phyloP scores from a whole-genome alignment of 2,329 filamentous ascomycete species.

The Ceratocystis albifundus region DNA sequence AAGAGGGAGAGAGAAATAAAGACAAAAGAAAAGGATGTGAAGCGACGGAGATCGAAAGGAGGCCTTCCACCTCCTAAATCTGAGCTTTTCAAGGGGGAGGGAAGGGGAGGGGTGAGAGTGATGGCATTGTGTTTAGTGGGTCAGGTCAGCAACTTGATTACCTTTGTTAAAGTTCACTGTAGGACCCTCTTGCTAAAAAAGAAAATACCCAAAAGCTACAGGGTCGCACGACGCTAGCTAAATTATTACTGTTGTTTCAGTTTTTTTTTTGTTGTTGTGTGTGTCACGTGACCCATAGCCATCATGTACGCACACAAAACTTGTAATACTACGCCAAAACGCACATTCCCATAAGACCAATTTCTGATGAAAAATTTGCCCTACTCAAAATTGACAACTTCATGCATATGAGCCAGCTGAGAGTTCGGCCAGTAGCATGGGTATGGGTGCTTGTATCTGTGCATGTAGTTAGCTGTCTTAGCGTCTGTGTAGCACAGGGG shows the following conservation, averaged over 20 bases:
- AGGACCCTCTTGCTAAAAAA: not conserved
- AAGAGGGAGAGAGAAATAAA: not conserved
- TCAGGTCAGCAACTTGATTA: not conserved
- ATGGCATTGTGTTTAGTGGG: not conserved
- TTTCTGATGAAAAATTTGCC: not conserved
- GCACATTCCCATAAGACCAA: not conserved
- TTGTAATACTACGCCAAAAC: not conserved
- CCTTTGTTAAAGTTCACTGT: not conserved
- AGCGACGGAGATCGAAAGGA: conserved; percentile 7
- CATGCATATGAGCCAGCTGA: not conserved
- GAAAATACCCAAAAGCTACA: not conserved
- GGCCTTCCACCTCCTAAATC: conserved; percentile 4
- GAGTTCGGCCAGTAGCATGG: too few species aligned
- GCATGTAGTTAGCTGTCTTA: not conserved
- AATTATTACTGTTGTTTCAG: not conserved
- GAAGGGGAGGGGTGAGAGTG: too few species aligned
- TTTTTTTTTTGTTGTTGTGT: not conserved
- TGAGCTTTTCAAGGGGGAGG: not conserved
- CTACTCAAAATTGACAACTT: not conserved
- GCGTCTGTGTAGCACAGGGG: not conserved
- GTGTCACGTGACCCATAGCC: not conserved
- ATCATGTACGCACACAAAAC: not conserved
- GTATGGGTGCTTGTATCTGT: not conserved
- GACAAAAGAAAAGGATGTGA: not conserved
- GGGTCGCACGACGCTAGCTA: not conserved